Evolutionary conservation across 768 basidiomycete species (phyloP).

Genomic region (Leccinum variicolor): DNA sequence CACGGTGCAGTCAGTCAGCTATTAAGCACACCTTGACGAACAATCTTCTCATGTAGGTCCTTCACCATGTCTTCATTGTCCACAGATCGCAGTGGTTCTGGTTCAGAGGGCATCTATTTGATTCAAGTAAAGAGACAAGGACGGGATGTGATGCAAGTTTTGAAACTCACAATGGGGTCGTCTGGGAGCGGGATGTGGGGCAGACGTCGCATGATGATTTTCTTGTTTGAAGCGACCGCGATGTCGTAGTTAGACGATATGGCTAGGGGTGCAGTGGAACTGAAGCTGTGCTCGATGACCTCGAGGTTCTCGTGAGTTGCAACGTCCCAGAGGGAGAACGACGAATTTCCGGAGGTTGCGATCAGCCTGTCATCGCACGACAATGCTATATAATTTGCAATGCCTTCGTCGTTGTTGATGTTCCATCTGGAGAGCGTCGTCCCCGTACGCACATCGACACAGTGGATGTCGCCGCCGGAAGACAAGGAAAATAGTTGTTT

Average conservation of each 20-base stretch:
- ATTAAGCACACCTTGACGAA: neutral
- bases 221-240: neutral
- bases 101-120: neutral
- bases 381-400: neutral
- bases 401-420: neutral
- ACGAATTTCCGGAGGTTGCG: neutral
- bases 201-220: neutral
- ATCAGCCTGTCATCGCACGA: neutral
- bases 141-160: neutral
- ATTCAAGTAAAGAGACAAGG: neutral
- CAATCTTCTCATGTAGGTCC: neutral
- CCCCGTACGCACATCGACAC: neutral
- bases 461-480: neutral
- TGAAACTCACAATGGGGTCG: neutral
- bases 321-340: neutral
- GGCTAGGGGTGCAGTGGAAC: neutral
- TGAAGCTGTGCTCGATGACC: neutral
- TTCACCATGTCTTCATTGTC: neutral
- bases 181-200: neutral
- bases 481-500: neutral
- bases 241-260: neutral
- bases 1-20: no score
- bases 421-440: neutral
- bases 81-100: neutral
- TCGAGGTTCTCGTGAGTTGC: neutral